A percentile compares a stretch with the other conserved stretches of the same genome.
Conservation (phyloP, 2,329 filamentous ascomycete species). For the Phaeosphaeria sp. region DNA sequence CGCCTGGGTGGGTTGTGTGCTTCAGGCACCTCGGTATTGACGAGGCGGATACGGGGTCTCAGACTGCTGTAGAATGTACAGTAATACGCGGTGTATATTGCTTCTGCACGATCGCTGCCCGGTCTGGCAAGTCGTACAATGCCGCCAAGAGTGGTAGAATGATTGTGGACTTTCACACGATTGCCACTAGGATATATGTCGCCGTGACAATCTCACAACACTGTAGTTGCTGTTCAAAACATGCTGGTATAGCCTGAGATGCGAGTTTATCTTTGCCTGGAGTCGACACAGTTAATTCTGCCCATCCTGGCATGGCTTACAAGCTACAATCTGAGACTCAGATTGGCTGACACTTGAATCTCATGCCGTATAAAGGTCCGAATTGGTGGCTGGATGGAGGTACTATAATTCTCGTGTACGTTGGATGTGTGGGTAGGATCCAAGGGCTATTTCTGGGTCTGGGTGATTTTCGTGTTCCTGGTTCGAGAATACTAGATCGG, state of each 20-base stretch:
- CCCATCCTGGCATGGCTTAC: background rate
- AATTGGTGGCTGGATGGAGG: constrained; percentile 6
- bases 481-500: constrained; percentile 10
- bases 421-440: background rate
- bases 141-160: background rate
- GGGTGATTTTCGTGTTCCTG: constrained; percentile 8
- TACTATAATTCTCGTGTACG: constrained; percentile 9
- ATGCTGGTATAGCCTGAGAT: no score
- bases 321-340: background rate
- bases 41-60: constrained; percentile 24
- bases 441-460: constrained; percentile 14
- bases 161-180: background rate
- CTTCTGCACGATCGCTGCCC: constrained; percentile 14
- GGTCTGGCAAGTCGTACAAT: constrained; percentile 7
- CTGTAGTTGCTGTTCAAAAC: no score
- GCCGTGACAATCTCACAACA: no score
- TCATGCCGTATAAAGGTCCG: background rate
- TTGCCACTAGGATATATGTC: background rate
- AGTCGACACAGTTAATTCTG: no score
- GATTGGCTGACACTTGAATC: background rate
- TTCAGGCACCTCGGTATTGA: constrained; percentile 8
- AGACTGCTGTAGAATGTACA: constrained; percentile 13
- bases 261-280: no score
- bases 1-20: constrained; percentile 3
- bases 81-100: constrained; percentile 31